A percentile compares a stretch with the other conserved stretches of the same genome.
phyloP scores from a whole-genome alignment of 148 eudicot genomes.

The Spergularia bocconei region DNA sequence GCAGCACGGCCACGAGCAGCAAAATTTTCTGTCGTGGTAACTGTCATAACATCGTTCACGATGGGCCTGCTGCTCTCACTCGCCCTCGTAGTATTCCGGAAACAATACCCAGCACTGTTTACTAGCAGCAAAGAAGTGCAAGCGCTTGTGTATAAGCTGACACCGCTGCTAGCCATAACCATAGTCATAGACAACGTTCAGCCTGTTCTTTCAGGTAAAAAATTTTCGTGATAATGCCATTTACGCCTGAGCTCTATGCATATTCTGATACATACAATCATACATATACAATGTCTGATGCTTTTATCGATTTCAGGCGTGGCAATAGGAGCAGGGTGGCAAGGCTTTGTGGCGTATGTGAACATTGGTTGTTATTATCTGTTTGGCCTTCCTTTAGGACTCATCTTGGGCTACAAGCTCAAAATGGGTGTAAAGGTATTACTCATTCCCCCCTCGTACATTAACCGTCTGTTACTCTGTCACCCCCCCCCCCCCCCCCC shows the following conservation, averaged over 20 bases:
- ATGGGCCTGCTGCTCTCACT: slow-evolving; percentile 23
- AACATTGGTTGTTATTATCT: slow-evolving; percentile 32
- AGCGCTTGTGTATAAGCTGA: slow-evolving; percentile 22
- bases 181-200: slow-evolving; percentile 29
- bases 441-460: too few relatives aligned
- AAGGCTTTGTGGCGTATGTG: slow-evolving; percentile 29
- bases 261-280: neutral
- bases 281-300: neutral
- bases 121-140: slow-evolving; percentile 22
- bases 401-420: slow-evolving; percentile 23
- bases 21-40: slow-evolving; percentile 25
- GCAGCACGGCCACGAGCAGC: slow-evolving; percentile 26
- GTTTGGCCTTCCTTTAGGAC: slow-evolving; percentile 29
- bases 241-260: too few relatives aligned
- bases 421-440: slow-evolving; percentile 25
- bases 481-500: too few relatives aligned
- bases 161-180: slow-evolving; percentile 31
- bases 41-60: slow-evolving; percentile 19
- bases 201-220: slow-evolving; percentile 34
- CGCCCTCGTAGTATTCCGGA: slow-evolving; percentile 17
- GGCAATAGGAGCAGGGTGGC: slow-evolving; percentile 36
- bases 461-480: too few relatives aligned
- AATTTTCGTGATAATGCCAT: neutral
- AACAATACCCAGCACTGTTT: slow-evolving; percentile 24
- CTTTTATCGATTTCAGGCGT: slow-evolving; percentile 20